phyloP scores from a whole-genome alignment of 2,329 filamentous ascomycete species.

The Arachnopeziza araneosa region DNA sequence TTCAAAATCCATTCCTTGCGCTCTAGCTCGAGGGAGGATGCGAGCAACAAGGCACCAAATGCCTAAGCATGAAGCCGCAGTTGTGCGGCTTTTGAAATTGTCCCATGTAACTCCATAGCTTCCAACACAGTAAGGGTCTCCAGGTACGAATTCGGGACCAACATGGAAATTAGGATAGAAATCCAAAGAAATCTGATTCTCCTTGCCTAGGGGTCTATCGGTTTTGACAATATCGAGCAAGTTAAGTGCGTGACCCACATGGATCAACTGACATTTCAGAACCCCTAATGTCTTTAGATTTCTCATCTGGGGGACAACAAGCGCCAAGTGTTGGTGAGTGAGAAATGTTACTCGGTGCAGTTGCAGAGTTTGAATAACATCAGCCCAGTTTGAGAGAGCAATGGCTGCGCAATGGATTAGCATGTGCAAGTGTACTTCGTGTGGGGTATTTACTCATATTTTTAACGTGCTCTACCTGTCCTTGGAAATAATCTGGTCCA shows the following conservation, averaged over 20 bases:
- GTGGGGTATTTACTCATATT: conserved; percentile 16
- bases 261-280: conserved; percentile 26
- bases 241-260: conserved; percentile 18
- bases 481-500: not conserved
- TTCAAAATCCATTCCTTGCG: conserved; percentile 19
- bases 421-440: not conserved
- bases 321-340: conserved; percentile 14
- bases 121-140: conserved; percentile 3
- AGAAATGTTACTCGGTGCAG: conserved; percentile 26
- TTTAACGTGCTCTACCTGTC: conserved; percentile 15
- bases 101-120: conserved; percentile 27
- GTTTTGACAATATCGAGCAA: conserved; percentile 23
- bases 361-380: conserved; percentile 16
- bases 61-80: conserved; percentile 3
- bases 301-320: conserved; percentile 24
- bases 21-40: conserved; percentile 13
- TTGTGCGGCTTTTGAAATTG: conserved; percentile 15
- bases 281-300: conserved; percentile 23
- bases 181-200: conserved; percentile 22
- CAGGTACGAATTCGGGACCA: conserved; percentile 9
- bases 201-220: conserved; percentile 15
- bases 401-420: conserved; percentile 10
- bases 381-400: conserved; percentile 16
- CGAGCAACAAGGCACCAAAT: conserved; percentile 21
- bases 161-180: conserved; percentile 25